A percentile compares a stretch with the other conserved stretches of the same genome.
phyloP scores from a whole-genome alignment of 306 rosid genomes.

The Trifolium dubium region DNA sequence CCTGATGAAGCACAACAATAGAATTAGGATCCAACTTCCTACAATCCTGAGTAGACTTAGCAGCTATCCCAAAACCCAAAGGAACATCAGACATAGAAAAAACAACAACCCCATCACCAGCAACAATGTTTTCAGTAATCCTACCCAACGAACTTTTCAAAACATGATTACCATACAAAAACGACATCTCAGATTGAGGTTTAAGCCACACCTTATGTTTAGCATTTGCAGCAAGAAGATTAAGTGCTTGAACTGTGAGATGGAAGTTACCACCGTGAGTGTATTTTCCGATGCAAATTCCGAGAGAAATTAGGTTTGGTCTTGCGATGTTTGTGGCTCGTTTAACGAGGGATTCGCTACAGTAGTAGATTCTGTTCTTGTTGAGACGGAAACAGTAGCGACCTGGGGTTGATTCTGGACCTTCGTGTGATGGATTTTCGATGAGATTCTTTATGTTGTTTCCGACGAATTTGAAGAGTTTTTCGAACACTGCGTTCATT shows the following conservation, averaged over 20 bases:
- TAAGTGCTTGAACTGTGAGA: conserved; percentile 69
- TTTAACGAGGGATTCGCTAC: conserved; percentile 79
- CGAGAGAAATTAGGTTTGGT: conserved; percentile 64
- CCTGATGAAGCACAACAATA: conserved; percentile 86
- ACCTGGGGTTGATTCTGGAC: conserved; percentile 71
- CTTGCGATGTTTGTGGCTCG: conserved; percentile 87
- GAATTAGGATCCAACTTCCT: conserved; percentile 94
- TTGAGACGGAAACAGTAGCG: conserved; percentile 91
- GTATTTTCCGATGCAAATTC: conserved; percentile 84
- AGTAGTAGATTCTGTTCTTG: conserved; percentile 80
- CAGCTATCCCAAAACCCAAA: conserved; percentile 84
- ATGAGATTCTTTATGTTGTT: conserved; percentile 88
- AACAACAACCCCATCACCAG: conserved; percentile 89
- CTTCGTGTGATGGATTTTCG: conserved; percentile 88
- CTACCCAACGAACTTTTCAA: conserved; percentile 84
- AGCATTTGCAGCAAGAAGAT: conserved; percentile 70
- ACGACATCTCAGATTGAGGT: conserved; percentile 86
- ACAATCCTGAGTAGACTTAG: conserved; percentile 91
- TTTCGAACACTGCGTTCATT: conserved; percentile 77
- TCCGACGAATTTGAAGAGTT: conserved; percentile 85
- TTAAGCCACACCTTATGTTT: conserved; percentile 96
- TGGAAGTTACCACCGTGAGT: conserved; percentile 94
- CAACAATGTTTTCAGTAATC: conserved; percentile 73
- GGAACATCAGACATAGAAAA: conserved; percentile 93
- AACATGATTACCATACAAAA: conserved; percentile 83